Conservation (phyloP, 1,284 basidiomycete genomes). For the Cutaneotrichosporon mucoides region DNA sequence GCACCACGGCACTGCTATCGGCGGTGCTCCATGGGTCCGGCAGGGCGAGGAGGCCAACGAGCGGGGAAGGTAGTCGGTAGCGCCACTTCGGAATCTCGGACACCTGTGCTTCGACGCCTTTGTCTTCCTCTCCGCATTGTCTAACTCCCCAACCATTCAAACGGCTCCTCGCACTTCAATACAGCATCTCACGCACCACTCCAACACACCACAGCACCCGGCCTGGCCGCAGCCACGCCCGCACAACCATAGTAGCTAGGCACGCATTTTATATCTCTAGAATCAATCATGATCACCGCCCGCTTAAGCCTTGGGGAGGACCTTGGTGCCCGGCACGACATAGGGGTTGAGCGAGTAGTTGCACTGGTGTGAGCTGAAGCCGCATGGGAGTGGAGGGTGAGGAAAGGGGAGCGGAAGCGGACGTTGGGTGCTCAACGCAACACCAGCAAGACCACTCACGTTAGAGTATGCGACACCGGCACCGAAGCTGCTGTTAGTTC, state of each 20-base stretch:
- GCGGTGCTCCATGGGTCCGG: conserved; percentile 30
- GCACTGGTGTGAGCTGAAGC: conserved; percentile 57
- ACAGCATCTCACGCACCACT: too few species aligned
- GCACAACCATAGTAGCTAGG: background rate
- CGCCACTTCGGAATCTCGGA: too few species aligned
- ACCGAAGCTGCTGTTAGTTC: conserved; percentile 42
- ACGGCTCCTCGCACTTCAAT: too few species aligned
- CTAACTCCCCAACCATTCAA: too few species aligned
- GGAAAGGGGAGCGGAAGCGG: too few species aligned
- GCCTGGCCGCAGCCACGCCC: background rate
- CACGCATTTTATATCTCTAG: conserved; percentile 6
- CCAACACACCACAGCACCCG: conserved; percentile 1
- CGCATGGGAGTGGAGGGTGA: too few species aligned
- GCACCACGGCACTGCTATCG: conserved; percentile 15
- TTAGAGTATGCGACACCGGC: conserved; percentile 72
- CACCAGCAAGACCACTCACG: conserved; percentile 29
- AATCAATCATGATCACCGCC: conserved; percentile 49
- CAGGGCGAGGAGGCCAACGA: conserved; percentile 7
- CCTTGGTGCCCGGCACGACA: conserved; percentile 81
- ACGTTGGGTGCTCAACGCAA: too few species aligned
- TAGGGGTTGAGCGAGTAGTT: conserved; percentile 95
- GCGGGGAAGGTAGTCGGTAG: background rate
- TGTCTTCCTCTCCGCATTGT: too few species aligned
- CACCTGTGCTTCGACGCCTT: too few species aligned
- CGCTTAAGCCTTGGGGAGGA: conserved; percentile 53